These are phyloP conservation scores for Ceratobasidium papillatum DNA, from an alignment of 1,284 basidiomycete genomes.

Conservation along the genomic window DNA sequence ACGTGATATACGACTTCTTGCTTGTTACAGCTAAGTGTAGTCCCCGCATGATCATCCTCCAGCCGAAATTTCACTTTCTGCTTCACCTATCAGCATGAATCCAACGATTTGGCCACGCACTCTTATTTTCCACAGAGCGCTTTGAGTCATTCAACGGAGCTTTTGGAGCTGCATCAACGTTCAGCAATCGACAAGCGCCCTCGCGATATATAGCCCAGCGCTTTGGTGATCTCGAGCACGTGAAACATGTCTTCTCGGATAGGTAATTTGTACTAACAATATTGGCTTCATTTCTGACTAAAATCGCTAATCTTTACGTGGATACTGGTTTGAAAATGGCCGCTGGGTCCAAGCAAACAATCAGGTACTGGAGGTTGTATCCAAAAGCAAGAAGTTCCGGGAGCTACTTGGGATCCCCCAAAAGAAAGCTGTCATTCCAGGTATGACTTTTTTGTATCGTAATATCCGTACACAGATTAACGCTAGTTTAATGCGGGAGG, in stretches of 20 bases:
- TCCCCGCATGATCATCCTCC: conserved; percentile 49
- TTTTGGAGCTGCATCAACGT: conserved; percentile 51
- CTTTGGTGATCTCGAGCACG: conserved; percentile 51
- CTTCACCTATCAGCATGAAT: conserved; percentile 51
- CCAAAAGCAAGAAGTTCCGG: not conserved
- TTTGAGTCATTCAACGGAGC: conserved; percentile 56
- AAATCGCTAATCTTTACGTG: not conserved
- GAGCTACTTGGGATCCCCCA: not conserved
- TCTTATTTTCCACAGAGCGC: conserved; percentile 52
- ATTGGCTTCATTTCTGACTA: not conserved
- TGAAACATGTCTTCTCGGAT: conserved; percentile 50
- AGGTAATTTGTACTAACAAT: not conserved
- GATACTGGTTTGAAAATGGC: not conserved
- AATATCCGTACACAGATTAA: not conserved
- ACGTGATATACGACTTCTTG: conserved; percentile 47
- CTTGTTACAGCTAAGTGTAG: not conserved
- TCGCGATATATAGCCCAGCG: conserved; percentile 51
- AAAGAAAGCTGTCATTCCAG: not conserved
- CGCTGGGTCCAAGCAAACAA: conserved; percentile 1
- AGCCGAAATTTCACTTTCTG: conserved; percentile 55
- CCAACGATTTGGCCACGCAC: conserved; percentile 51
- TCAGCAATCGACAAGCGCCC: conserved; percentile 44
- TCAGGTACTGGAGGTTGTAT: not conserved
- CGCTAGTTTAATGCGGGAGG: not conserved
- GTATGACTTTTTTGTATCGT: not conserved